These are phyloP conservation scores for Eruca vesicaria DNA, from an alignment of 441 rosid species.

Conservation along the genomic window DNA sequence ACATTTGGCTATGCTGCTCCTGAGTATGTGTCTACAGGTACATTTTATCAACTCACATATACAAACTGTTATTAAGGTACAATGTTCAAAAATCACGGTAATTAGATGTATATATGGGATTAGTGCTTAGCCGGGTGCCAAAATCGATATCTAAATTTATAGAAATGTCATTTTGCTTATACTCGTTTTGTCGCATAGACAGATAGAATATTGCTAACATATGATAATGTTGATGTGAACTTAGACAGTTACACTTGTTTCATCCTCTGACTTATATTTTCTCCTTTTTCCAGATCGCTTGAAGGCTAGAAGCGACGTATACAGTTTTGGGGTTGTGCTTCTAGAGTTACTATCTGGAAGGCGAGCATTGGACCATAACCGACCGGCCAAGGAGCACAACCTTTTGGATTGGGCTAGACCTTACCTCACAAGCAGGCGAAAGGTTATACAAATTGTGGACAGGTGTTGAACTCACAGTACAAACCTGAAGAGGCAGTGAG, in stretches of 20 bases:
- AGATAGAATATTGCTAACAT: too few species aligned
- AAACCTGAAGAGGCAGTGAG: constrained; percentile 45
- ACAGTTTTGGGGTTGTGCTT: constrained; percentile 88
- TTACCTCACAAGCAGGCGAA: constrained; percentile 63
- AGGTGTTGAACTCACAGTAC: constrained; percentile 68
- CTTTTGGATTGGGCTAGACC: constrained; percentile 93
- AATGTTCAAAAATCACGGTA: not conserved
- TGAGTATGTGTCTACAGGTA: constrained; percentile 92
- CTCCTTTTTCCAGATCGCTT: constrained; percentile 87
- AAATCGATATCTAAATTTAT: too few species aligned
- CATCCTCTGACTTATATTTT: not conserved
- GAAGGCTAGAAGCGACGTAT: constrained; percentile 71
- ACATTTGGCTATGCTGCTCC: constrained; percentile 96
- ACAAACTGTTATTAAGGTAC: not conserved
- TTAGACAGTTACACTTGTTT: not conserved
- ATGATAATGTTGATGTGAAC: not conserved
- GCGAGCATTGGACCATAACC: constrained; percentile 70
- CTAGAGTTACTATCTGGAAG: constrained; percentile 76
- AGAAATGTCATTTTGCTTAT: too few species aligned
- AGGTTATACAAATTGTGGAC: constrained; percentile 60
- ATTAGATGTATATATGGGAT: too few species aligned
- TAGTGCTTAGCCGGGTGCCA: too few species aligned
- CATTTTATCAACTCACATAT: not conserved
- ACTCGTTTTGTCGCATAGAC: not conserved
- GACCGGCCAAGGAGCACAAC: constrained; percentile 67